Evolutionary conservation across 352 stramenopile species (phyloP).

Genomic region (Phytophthora multivora): DNA sequence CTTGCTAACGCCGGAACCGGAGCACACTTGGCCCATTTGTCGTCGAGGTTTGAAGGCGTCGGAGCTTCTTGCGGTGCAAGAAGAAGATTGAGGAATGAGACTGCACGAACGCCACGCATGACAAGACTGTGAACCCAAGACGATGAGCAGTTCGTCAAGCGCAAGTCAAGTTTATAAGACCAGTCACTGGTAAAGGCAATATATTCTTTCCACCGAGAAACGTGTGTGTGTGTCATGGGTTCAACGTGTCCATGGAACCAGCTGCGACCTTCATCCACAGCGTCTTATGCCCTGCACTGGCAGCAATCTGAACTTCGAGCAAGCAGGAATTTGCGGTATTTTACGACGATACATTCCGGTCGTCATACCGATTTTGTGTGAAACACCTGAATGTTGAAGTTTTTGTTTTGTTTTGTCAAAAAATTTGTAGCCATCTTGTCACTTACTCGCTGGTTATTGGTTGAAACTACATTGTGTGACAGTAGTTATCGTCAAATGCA

Average conservation of each 20-base stretch:
- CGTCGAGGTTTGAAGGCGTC: not conserved
- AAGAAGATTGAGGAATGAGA: conserved; percentile 44
- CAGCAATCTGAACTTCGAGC: not conserved
- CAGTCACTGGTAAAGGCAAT: not conserved
- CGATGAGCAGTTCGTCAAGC: too few species aligned
- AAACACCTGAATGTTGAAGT: not conserved
- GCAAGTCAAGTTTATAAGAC: too few species aligned
- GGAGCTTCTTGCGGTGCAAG: conserved; percentile 27
- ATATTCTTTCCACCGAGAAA: conserved; percentile 13
- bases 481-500: not conserved
- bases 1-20: conserved; percentile 51
- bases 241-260: conserved; percentile 15
- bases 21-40: conserved; percentile 70
- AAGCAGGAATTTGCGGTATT: too few species aligned
- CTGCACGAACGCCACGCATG: not conserved
- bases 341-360: too few species aligned
- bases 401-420: not conserved
- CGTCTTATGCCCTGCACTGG: conserved; percentile 7
- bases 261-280: conserved; percentile 15
- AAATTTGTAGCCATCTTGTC: conserved; percentile 1
- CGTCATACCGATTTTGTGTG: too few species aligned
- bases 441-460: not conserved
- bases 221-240: conserved; percentile 24
- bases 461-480: not conserved
- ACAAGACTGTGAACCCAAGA: not conserved